phyloP scores from a whole-genome alignment of 2,329 filamentous ascomycete species.

The Clarireedia sp. region DNA sequence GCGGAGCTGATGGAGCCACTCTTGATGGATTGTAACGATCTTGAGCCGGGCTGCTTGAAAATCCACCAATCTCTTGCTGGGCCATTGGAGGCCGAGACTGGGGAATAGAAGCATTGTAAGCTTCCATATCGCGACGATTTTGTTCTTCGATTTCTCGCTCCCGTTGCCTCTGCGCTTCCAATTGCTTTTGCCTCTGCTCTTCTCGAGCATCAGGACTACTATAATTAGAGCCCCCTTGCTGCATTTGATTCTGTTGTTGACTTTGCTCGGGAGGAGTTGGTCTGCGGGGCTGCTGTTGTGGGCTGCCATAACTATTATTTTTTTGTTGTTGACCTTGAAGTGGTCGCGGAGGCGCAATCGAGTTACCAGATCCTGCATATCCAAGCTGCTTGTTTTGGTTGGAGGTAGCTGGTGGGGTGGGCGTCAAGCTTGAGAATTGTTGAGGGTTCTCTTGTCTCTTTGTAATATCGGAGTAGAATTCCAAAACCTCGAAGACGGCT shows the following conservation, averaged over 20 bases:
- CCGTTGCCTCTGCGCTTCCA: constrained; percentile 47
- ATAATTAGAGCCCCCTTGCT: constrained; percentile 48
- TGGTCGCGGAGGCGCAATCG: constrained; percentile 62
- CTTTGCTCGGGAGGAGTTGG: constrained; percentile 36
- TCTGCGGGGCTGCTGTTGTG: constrained; percentile 29
- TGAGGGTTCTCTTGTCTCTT: constrained; percentile 66
- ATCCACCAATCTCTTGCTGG: constrained; percentile 80
- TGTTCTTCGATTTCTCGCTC: constrained; percentile 55
- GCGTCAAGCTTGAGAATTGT: constrained; percentile 59
- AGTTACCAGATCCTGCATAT: constrained; percentile 42
- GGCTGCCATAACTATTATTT: constrained; percentile 34
- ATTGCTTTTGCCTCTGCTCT: constrained; percentile 54
- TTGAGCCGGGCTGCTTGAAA: constrained; percentile 34
- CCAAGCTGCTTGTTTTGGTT: constrained; percentile 56
- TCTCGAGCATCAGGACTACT: constrained; percentile 40
- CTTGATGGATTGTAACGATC: constrained; percentile 80
- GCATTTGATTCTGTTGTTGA: constrained; percentile 44
- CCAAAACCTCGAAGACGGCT: constrained; percentile 71
- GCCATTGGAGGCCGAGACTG: constrained; percentile 73
- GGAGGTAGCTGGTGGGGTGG: constrained; percentile 50
- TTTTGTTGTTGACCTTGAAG: constrained; percentile 41
- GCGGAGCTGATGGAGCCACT: constrained; percentile 72
- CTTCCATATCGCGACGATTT: constrained; percentile 68
- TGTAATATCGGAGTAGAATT: constrained; percentile 79
- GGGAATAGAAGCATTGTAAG: constrained; percentile 82